Conservation (phyloP, 2,329 filamentous ascomycete species). For the Colletotrichum sp. region DNA sequence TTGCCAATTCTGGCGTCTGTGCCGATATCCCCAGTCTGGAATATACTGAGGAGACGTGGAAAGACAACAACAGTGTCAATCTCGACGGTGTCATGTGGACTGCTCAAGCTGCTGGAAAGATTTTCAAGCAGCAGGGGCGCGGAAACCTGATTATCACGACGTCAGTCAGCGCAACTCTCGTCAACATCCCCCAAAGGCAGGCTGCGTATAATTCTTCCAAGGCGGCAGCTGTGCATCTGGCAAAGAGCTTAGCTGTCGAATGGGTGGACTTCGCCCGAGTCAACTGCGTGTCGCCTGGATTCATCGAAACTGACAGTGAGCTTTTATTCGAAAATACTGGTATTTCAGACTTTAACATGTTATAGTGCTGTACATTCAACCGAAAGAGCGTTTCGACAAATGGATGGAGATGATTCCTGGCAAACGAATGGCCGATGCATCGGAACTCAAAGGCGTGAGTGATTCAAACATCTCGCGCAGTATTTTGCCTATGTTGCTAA, state of each 20-base stretch:
- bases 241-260: conserved; percentile 45
- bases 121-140: conserved; percentile 24
- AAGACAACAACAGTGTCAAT: conserved; percentile 28
- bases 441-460: conserved; percentile 24
- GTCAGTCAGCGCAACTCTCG: conserved; percentile 8
- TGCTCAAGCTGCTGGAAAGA: conserved; percentile 25
- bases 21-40: conserved; percentile 28
- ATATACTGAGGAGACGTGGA: conserved; percentile 30
- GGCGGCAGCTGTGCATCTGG: conserved; percentile 44
- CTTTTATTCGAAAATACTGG: not conserved
- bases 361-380: conserved; percentile 20
- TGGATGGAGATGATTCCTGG: conserved; percentile 25
- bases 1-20: conserved; percentile 33
- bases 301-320: conserved; percentile 21
- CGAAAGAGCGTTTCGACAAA: conserved; percentile 20
- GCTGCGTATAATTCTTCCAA: conserved; percentile 49
- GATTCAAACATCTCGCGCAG: not conserved
- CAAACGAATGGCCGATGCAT: conserved; percentile 16
- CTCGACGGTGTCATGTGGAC: conserved; percentile 32
- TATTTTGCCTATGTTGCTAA: not conserved
- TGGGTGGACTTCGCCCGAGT: conserved; percentile 47
- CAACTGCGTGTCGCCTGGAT: conserved; percentile 42
- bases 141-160: conserved; percentile 31
- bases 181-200: conserved; percentile 33
- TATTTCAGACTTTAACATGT: not conserved